Conservation (phyloP, 768 basidiomycete genomes). For the Leccinum boreale region DNA sequence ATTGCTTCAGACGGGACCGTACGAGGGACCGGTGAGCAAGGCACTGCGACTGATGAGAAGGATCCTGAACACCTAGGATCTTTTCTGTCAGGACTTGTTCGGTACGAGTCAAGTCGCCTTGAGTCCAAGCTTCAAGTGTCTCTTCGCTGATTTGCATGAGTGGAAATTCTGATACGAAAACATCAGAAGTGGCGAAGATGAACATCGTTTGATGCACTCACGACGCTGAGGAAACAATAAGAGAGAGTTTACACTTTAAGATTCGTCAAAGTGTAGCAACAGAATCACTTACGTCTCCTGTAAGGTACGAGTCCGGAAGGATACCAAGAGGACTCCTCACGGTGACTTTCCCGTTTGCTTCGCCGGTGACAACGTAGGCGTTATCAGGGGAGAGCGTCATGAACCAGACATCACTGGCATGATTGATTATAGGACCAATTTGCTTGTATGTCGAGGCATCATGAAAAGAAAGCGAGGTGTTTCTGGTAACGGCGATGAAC, state of each 20-base stretch:
- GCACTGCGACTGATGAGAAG: neutral
- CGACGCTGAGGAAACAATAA: neutral
- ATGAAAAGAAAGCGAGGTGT: neutral
- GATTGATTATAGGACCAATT: neutral
- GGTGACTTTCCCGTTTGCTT: neutral
- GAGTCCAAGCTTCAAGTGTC: neutral
- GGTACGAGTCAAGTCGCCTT: neutral
- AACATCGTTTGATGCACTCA: neutral
- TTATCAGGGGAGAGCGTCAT: neutral
- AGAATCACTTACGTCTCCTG: neutral
- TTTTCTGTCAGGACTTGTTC: slow-evolving; percentile 1
- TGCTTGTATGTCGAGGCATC: neutral
- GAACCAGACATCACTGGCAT: neutral
- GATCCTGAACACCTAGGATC: neutral
- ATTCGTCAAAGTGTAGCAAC: too few relatives aligned
- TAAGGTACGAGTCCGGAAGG: neutral
- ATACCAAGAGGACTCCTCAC: neutral
- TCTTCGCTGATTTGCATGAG: neutral
- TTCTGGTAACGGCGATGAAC: neutral
- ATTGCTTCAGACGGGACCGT: neutral
- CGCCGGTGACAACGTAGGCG: neutral
- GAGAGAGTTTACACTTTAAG: neutral
- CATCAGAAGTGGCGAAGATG: neutral
- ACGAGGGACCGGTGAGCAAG: slow-evolving; percentile 1
- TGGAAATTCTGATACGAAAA: neutral